These are phyloP conservation scores for Penicillium pulvis DNA, from an alignment of 495 filamentous ascomycete species.

Conservation along the genomic window DNA sequence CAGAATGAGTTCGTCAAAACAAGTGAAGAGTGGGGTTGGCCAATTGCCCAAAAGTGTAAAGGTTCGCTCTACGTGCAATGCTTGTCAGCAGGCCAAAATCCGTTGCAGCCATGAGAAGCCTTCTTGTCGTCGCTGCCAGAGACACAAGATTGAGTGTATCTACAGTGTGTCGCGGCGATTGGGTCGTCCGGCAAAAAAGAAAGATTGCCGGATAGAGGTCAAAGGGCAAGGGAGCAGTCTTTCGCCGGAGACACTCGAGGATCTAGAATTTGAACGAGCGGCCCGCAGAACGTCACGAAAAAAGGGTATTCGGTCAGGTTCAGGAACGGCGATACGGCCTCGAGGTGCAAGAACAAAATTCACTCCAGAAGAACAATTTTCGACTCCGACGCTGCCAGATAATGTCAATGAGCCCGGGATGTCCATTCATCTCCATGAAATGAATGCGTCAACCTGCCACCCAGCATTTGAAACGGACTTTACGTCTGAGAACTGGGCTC, in stretches of 20 bases:
- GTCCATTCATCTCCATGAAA: not conserved
- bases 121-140: slow-evolving; percentile 46
- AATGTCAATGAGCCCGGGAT: slow-evolving; percentile 1
- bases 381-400: not conserved
- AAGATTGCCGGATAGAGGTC: slow-evolving; percentile 11
- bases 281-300: slow-evolving; percentile 18
- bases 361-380: slow-evolving; percentile 4
- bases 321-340: not conserved
- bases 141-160: slow-evolving; percentile 44
- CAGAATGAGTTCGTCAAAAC: slow-evolving; percentile 21
- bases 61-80: slow-evolving; percentile 50
- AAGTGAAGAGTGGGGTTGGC: slow-evolving; percentile 13
- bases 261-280: slow-evolving; percentile 16
- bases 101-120: slow-evolving; percentile 53
- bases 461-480: slow-evolving; percentile 30
- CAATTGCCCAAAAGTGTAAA: slow-evolving; percentile 43
- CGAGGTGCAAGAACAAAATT: not conserved
- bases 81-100: slow-evolving; percentile 52
- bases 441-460: not conserved
- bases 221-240: slow-evolving; percentile 5
- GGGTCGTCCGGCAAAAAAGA: slow-evolving; percentile 46
- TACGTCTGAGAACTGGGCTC: slow-evolving; percentile 34
- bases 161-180: slow-evolving; percentile 50
- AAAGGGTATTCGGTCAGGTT: slow-evolving; percentile 1
- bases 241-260: slow-evolving; percentile 7